These are phyloP conservation scores for Alternaria postmessia DNA, from an alignment of 2,329 filamentous ascomycete genomes.

Conservation along the genomic window DNA sequence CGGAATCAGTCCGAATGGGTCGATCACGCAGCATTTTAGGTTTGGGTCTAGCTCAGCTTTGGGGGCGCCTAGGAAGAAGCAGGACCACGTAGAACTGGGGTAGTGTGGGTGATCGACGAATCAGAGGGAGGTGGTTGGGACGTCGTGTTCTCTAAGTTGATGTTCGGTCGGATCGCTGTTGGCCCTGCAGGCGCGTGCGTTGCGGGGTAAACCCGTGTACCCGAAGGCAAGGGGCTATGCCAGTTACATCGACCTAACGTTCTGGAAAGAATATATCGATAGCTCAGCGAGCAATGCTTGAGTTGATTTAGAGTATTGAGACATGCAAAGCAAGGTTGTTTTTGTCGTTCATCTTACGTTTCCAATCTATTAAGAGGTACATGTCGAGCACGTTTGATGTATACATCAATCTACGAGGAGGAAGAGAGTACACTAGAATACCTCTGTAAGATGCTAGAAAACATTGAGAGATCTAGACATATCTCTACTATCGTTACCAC, in stretches of 20 bases:
- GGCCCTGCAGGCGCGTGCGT: background rate
- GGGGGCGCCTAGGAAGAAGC: background rate
- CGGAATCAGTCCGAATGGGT: background rate
- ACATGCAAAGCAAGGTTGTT: background rate
- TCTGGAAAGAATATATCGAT: background rate
- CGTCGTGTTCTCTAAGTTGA: background rate
- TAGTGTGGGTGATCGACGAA: background rate
- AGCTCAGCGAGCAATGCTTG: background rate
- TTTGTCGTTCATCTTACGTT: background rate
- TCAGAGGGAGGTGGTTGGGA: background rate
- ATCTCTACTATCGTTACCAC: no score
- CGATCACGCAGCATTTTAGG: background rate
- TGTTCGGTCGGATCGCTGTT: background rate
- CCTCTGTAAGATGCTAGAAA: no score
- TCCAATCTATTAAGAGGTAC: background rate
- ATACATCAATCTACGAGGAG: background rate
- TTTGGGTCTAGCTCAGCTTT: background rate
- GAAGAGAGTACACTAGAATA: no score
- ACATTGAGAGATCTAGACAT: no score
- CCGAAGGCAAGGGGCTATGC: background rate
- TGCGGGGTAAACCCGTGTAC: conserved; percentile 1
- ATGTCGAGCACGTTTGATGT: background rate
- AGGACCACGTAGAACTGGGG: background rate
- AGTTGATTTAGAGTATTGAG: background rate
- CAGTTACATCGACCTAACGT: background rate